Conservation (phyloP, 306 rosid species). For the Fagus crenata region DNA sequence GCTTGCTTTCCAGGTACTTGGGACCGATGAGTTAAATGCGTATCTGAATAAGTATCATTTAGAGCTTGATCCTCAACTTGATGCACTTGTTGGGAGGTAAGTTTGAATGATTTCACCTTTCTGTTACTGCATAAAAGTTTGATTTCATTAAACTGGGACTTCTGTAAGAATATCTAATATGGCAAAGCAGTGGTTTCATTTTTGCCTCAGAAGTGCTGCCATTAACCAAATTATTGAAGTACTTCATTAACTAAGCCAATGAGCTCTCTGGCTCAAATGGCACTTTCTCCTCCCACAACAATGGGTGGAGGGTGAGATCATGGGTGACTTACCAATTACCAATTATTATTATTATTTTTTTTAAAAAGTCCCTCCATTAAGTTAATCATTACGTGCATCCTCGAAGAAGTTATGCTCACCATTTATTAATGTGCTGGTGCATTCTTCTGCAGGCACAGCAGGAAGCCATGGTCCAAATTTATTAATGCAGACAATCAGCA, state of each 20-base stretch:
- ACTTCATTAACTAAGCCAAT: no score
- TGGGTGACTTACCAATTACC: no score
- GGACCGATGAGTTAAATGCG: conserved; percentile 82
- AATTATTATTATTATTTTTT: no score
- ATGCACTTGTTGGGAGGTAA: conserved; percentile 85
- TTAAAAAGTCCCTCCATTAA: background rate
- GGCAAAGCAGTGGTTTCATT: conserved; percentile 10
- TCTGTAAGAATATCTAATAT: conserved; percentile 4
- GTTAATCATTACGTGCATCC: conserved; percentile 2
- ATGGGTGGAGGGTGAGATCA: no score
- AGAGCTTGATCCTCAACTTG: conserved; percentile 90
- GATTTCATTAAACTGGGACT: conserved; percentile 16
- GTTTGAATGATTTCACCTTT: background rate
- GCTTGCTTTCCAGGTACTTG: conserved; percentile 64
- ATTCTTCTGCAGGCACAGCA: conserved; percentile 80
- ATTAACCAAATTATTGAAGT: background rate
- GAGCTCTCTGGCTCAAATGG: no score
- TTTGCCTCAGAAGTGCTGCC: conserved; percentile 22
- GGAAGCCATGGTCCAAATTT: conserved; percentile 97
- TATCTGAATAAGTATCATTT: conserved; percentile 71
- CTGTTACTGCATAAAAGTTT: conserved; percentile 6
- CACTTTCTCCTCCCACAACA: no score
- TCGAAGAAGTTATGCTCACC: background rate
- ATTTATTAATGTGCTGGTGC: conserved; percentile 16
- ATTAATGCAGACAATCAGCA: conserved; percentile 93